Base-by-base conservation (phyloP, 1,139 yeast genomes). In the Saccharomyces hybrid region DNA sequence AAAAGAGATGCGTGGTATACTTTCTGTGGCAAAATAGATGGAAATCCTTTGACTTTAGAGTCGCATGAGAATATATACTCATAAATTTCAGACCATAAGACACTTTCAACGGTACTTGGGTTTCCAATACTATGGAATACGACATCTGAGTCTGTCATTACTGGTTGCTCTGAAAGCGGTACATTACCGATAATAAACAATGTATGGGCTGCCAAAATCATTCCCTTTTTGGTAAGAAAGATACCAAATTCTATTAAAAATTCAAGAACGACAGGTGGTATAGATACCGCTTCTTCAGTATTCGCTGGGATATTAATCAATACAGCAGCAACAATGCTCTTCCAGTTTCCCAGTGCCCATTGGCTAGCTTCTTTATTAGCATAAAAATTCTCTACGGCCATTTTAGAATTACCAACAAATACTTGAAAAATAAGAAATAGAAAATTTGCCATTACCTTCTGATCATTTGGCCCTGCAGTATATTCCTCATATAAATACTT, bases 361-460 rank as follows among this genome's bases (percentile, higher is more conserved):
- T 71, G 34, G 5, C 57, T 75, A 62, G 77, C 81, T 2, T 38
- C 44, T 0, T 72, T 68, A 38, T 79, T 76, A 9, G 66, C 67
- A 31, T 65, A 69, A 49, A 84, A 74, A 54, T 79, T 81, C 5
- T 74, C 74, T 50, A 87, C 75, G 0, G 82, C 81, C 42, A 76
- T 75, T 48, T 75, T 76, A 2, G 80, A 77, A 58, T 82, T 82
- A 2, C 95, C 95, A 9, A 84, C 79, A 59, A 84, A 77, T 0
- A 84, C 78, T 61, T 86, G 81, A 65, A 87, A 80, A 47, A 86
- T 70, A 25, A 83, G 68, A 0, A 88, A 85, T 73, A 88, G 75
- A n/a, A 68, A 52, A 50, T 62, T 61, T 2, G 62, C 57, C 47
- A 63, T 59, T 63, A 81, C 75, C 61, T 80, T 81, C 30, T 77